Conservation (phyloP, 768 basidiomycete species). For the Boletus pseudopeckii region DNA sequence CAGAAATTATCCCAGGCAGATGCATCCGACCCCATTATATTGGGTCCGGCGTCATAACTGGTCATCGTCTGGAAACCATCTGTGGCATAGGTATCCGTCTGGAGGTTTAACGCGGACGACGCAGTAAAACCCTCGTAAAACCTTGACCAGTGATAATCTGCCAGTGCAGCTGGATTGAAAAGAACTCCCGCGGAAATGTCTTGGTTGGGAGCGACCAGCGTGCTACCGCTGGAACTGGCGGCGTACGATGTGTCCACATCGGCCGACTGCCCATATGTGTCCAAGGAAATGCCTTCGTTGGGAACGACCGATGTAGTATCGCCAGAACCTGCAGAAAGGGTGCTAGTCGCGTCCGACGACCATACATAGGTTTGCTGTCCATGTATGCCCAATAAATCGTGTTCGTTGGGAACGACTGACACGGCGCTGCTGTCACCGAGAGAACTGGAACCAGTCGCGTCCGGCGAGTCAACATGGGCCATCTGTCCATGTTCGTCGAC, state of each 20-base stretch:
- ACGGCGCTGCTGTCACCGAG: neutral
- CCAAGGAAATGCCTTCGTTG: neutral
- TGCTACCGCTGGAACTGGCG: neutral
- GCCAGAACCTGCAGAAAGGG: neutral
- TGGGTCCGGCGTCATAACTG: no score
- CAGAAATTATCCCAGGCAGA: neutral
- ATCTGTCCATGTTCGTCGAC: neutral
- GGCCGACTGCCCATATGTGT: no score
- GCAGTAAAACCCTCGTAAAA: neutral
- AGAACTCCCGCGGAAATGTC: neutral
- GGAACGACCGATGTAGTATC: neutral
- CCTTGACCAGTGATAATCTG: neutral
- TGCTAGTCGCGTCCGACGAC: neutral
- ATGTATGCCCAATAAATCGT: neutral
- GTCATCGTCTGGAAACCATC: slow-evolving; percentile 8
- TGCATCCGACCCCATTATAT: neutral
- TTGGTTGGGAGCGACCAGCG: neutral
- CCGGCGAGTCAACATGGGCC: neutral
- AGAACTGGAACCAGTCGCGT: neutral
- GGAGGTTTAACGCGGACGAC: neutral
- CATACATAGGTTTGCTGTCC: neutral
- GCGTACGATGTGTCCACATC: neutral
- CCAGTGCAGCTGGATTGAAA: no score
- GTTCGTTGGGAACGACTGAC: neutral
- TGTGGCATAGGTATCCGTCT: neutral